These are phyloP conservation scores for Komagataella populi DNA, from an alignment of 805 yeast species.

Conservation along the genomic window DNA sequence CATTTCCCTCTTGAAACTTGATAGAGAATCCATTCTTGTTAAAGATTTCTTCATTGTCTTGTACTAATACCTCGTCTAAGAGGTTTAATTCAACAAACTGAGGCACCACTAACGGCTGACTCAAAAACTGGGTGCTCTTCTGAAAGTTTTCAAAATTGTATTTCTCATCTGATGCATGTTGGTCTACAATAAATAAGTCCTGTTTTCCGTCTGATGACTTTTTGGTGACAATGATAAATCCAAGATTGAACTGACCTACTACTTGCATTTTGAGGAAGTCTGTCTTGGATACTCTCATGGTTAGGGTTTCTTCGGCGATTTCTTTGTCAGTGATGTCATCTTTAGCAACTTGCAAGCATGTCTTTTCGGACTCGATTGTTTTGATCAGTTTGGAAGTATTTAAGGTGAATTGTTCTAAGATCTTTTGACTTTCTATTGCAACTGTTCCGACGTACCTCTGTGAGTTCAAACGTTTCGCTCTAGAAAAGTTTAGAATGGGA, in stretches of 20 bases:
- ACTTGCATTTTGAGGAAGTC: conserved; percentile 69
- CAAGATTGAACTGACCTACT: conserved; percentile 92
- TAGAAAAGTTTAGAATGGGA: not conserved
- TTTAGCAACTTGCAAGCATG: conserved; percentile 4
- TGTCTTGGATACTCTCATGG: conserved; percentile 48
- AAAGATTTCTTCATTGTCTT: conserved; percentile 45
- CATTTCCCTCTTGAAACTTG: conserved; percentile 28
- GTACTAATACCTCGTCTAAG: conserved; percentile 63
- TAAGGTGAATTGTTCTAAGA: not conserved
- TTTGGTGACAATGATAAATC: conserved; percentile 70
- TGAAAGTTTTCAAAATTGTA: conserved; percentile 71
- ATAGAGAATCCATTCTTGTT: conserved; percentile 69
- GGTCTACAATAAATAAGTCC: conserved; percentile 82
- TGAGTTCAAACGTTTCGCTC: not conserved
- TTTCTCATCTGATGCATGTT: conserved; percentile 96
- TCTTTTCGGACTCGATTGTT: not conserved
- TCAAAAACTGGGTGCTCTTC: conserved; percentile 38
- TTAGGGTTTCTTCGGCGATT: conserved; percentile 43
- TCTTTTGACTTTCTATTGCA: not conserved
- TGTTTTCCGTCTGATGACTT: conserved; percentile 17
- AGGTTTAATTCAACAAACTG: conserved; percentile 49
- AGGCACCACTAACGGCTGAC: conserved; percentile 60
- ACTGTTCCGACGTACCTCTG: not conserved
- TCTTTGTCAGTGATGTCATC: conserved; percentile 30
- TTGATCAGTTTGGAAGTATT: not conserved